These are phyloP conservation scores for Fagus sylvatica DNA, from an alignment of 306 rosid species.

Conservation along the genomic window DNA sequence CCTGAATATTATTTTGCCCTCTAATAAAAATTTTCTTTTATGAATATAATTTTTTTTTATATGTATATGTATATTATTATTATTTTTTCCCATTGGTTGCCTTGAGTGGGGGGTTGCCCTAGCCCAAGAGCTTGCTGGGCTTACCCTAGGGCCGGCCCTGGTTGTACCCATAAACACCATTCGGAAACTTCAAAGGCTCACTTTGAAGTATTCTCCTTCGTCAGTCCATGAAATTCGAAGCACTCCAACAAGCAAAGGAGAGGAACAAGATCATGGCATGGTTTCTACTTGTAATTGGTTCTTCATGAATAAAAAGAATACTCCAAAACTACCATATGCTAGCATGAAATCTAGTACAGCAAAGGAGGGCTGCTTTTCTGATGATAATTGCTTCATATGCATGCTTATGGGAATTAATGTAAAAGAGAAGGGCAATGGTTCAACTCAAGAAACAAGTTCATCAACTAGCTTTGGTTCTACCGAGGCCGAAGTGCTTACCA, in stretches of 20 bases:
- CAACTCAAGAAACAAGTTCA: constrained; percentile 17
- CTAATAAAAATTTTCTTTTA: too few species aligned
- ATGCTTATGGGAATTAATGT: constrained; percentile 17
- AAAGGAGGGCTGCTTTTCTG: constrained; percentile 5
- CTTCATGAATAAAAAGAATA: constrained; percentile 27
- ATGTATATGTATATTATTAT: too few species aligned
- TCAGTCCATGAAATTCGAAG: constrained; percentile 22
- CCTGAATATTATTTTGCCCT: too few species aligned
- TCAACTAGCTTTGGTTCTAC: constrained; percentile 15
- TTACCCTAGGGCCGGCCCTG: too few species aligned
- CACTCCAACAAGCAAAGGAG: constrained; percentile 20
- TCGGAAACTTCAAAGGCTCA: constrained; percentile 54
- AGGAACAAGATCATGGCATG: constrained; percentile 30
- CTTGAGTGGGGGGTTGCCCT: too few species aligned
- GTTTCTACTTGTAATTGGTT: constrained; percentile 27
- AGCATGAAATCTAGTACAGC: constrained; percentile 13
- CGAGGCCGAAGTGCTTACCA: constrained; percentile 21
- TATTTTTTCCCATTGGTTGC: too few species aligned
- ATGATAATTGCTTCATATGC: constrained; percentile 22
- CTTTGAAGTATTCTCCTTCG: constrained; percentile 43
- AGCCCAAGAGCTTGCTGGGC: too few species aligned
- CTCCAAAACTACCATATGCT: constrained; percentile 19
- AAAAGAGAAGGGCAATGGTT: constrained; percentile 23
- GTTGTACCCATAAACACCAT: constrained; percentile 57
- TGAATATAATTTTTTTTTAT: too few species aligned